Evolutionary conservation across 1,139 yeast genomes (phyloP).

Genomic region (Suhomyces ambrosiae): DNA sequence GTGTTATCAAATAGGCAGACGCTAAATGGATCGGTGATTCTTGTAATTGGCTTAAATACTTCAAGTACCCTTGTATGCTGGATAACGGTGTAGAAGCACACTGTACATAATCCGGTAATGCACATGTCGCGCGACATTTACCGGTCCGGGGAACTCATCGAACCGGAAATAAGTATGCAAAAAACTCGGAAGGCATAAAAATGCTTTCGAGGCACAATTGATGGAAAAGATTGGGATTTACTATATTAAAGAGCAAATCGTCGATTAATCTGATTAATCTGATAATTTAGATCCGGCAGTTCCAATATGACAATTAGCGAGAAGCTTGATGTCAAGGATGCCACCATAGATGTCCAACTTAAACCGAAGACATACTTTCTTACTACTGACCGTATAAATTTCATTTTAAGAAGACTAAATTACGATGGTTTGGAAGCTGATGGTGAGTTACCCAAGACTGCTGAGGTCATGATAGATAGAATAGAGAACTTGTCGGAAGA

Average conservation of each 20-base stretch:
- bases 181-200: neutral
- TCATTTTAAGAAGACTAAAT: conserved; percentile 30
- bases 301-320: neutral
- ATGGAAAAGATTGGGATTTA: too few species aligned
- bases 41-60: too few species aligned
- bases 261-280: neutral
- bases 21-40: too few species aligned
- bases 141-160: neutral
- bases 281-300: neutral
- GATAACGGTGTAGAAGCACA: too few species aligned
- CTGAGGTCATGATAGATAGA: conserved; percentile 25
- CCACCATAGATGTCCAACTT: neutral
- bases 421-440: conserved; percentile 27
- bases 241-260: neutral
- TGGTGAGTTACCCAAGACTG: conserved; percentile 34
- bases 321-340: neutral
- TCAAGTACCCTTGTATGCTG: too few species aligned
- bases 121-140: neutral
- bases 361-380: neutral
- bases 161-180: neutral
- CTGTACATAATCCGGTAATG: too few species aligned
- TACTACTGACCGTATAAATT: conserved; percentile 27
- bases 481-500: conserved; percentile 18
- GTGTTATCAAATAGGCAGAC: too few species aligned
- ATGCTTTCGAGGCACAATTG: too few species aligned